phyloP scores from a whole-genome alignment of 2,329 filamentous ascomycete genomes.

The Sporothrix euskadiensis region DNA sequence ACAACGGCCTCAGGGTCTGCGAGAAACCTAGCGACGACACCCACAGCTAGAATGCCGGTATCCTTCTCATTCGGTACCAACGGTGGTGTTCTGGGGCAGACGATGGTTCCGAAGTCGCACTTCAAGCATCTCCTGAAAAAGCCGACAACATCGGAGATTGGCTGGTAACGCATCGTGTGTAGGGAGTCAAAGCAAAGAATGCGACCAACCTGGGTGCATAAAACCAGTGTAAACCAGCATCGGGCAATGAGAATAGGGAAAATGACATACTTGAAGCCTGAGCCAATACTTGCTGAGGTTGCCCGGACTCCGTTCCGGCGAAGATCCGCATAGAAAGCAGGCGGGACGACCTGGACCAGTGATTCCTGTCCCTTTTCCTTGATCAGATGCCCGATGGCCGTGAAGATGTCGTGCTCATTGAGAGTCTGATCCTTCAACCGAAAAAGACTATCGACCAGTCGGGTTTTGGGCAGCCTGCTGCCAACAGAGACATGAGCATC shows the following conservation, averaged over 20 bases:
- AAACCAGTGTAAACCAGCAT: not conserved
- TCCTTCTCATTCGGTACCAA: not conserved
- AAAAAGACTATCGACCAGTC: not conserved
- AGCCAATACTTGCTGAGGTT: not conserved
- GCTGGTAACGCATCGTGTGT: not conserved
- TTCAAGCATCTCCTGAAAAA: not conserved
- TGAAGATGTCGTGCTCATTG: not conserved
- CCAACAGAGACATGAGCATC: not conserved
- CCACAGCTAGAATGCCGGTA: not conserved
- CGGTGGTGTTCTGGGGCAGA: not conserved
- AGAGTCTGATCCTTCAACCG: not conserved
- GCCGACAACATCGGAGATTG: not conserved
- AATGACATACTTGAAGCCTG: not conserved
- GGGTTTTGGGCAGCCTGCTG: not conserved
- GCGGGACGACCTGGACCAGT: not conserved
- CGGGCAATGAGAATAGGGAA: not conserved
- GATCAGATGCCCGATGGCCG: not conserved
- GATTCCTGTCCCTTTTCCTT: not conserved
- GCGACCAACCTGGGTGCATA: not conserved
- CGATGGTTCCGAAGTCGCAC: not conserved
- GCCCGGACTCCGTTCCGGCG: not conserved
- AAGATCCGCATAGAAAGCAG: not conserved
- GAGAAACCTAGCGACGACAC: not conserved
- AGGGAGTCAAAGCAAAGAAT: not conserved
- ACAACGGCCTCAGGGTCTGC: not conserved